phyloP scores from a whole-genome alignment of 768 basidiomycete species.

The Pleurotus tuber-regium region DNA sequence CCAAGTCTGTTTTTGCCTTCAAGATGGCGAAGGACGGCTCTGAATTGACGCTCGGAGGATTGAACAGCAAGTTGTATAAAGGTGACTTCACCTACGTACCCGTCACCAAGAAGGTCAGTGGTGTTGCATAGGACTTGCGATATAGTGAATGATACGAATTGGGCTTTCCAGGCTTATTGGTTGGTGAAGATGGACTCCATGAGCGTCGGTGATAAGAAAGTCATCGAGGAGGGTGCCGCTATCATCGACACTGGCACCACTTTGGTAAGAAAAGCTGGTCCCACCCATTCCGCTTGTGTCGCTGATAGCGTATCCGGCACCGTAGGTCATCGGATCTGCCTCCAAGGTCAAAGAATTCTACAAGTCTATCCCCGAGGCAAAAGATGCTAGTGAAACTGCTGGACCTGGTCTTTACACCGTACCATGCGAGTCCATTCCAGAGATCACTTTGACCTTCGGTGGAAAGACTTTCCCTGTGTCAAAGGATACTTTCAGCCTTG shows the following conservation, averaged over 20 bases:
- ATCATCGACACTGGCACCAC: slow-evolving; percentile 10
- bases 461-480: slow-evolving; percentile 41
- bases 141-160: not conserved
- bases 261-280: not conserved
- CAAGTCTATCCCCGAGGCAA: slow-evolving; percentile 2
- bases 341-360: slow-evolving; percentile 1
- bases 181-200: not conserved
- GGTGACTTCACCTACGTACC: slow-evolving; percentile 32
- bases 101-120: slow-evolving; percentile 2
- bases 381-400: not conserved
- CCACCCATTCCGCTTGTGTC: not conserved
- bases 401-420: slow-evolving; percentile 15
- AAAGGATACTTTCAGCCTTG: slow-evolving; percentile 38
- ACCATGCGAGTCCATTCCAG: slow-evolving; percentile 25
- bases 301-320: not conserved
- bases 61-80: slow-evolving; percentile 38
- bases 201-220: not conserved
- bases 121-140: no score
- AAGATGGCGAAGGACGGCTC: slow-evolving; percentile 34
- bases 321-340: not conserved
- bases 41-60: slow-evolving; percentile 51
- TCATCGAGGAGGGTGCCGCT: not conserved
- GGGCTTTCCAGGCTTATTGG: not conserved
- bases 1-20: slow-evolving; percentile 37
- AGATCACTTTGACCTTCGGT: slow-evolving; percentile 36